These are phyloP conservation scores for Trapa bicornis DNA, from an alignment of 345 rosid species.

Conservation along the genomic window DNA sequence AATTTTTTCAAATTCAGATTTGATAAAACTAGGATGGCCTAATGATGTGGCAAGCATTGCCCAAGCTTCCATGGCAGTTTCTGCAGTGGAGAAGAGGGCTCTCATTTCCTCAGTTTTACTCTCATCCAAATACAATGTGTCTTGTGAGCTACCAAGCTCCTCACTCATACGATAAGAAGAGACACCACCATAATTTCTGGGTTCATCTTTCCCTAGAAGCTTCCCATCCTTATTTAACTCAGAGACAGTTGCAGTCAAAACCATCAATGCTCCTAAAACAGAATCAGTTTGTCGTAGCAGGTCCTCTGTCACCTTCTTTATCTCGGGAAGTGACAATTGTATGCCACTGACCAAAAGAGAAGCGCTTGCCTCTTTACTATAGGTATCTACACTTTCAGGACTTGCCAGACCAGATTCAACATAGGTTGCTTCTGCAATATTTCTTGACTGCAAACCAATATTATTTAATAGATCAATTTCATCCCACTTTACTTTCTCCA, in stretches of 20 bases:
- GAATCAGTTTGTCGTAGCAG: constrained; percentile 75
- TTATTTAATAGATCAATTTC: constrained; percentile 55
- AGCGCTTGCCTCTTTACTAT: constrained; percentile 27
- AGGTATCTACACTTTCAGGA: constrained; percentile 29
- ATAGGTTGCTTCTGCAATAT: constrained; percentile 62
- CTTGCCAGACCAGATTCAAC: constrained; percentile 85
- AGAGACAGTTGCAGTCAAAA: constrained; percentile 62
- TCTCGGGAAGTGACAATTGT: constrained; percentile 65
- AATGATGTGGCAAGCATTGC: constrained; percentile 93
- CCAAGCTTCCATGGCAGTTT: constrained; percentile 99
- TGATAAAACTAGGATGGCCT: constrained; percentile 91
- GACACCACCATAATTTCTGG: constrained; percentile 6
- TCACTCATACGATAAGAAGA: constrained; percentile 18
- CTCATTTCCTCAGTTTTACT: constrained; percentile 83
- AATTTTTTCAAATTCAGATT: constrained; percentile 90
- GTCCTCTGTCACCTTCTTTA: constrained; percentile 69
- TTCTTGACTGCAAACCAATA: constrained; percentile 58
- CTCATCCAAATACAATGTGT: constrained; percentile 32
- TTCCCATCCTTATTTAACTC: constrained; percentile 43
- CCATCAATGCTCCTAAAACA: constrained; percentile 80
- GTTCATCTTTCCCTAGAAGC: constrained; percentile 18
- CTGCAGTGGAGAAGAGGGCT: constrained; percentile 68
- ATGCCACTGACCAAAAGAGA: constrained; percentile 16
- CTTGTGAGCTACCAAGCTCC: constrained; percentile 27
- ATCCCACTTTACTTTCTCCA: constrained; percentile 65